phyloP scores from a whole-genome alignment of 306 rosid species.

The Acacia crassicarpa region DNA sequence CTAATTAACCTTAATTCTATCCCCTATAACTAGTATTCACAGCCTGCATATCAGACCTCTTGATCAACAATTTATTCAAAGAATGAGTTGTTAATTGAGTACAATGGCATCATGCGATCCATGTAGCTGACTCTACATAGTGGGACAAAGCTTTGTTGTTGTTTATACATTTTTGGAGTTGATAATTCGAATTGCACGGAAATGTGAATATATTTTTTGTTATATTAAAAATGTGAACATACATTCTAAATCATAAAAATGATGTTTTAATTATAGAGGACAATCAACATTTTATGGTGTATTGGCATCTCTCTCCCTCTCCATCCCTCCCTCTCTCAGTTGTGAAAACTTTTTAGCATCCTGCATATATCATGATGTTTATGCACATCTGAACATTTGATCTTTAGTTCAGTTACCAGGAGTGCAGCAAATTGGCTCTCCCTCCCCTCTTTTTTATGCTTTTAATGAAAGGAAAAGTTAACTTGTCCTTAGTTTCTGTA shows the following conservation, averaged over 20 bases:
- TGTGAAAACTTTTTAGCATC: background rate
- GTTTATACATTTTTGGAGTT: background rate
- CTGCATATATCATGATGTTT: constrained; percentile 4
- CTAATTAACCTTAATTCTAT: no score
- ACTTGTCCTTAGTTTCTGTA: constrained; percentile 27
- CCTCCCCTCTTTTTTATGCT: background rate
- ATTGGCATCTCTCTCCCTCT: background rate
- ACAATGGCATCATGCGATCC: no score
- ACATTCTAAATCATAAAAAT: background rate
- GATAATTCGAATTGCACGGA: background rate
- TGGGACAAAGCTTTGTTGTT: no score
- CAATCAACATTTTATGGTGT: constrained; percentile 1
- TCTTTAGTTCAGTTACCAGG: constrained; percentile 3
- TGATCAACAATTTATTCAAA: no score
- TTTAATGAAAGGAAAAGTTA: constrained; percentile 1
- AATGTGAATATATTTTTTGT: no score
- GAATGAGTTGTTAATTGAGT: no score
- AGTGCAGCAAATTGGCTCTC: background rate
- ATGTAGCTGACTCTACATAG: no score
- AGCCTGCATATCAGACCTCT: no score
- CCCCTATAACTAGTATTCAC: no score
- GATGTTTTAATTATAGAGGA: constrained; percentile 8
- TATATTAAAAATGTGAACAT: background rate
- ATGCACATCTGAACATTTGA: constrained; percentile 4
- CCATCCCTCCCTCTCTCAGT: background rate